Evolutionary conservation across 2,329 filamentous ascomycete genomes (phyloP), one percentile per base, ranked within the genome.

Genomic region (Penicillium paneum): DNA sequence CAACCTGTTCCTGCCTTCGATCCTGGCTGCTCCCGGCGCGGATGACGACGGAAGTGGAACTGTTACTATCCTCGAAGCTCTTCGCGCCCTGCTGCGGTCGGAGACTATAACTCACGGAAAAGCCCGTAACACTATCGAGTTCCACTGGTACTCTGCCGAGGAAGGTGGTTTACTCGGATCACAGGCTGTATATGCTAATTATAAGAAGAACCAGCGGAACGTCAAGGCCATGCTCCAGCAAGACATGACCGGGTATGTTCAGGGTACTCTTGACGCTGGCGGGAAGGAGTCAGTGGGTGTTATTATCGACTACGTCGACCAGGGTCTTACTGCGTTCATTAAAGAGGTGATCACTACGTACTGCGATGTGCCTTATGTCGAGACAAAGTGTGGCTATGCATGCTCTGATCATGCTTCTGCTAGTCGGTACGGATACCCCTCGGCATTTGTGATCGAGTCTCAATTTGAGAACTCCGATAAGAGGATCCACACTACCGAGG

Each of bases 221-320:
- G 82, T 97, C 72, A 95, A 93, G 77, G 93, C 93, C 32, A 97
- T 97, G 94, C 83, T 97, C 51, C 93, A 97, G 78, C 93, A 97
- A 75, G 93, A 97, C 74, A 97, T 97, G 93, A 96, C 91, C 1
- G 93, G 93, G 17, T 97, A 88, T 71, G 83, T 91, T 5, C 85
- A 92, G 71, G 87, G 86, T 66, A 96, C 91, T 0, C 76, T 94
- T 19, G 89, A 94, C 61, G 87, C 90, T 3, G 91, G 91, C 55
- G 81, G 90, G 73, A 82, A 85, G 5, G 93, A 97, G 79, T 88
- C 86, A 42, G 89, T 97, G 3, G 93, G 93, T 40, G 90, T 97
- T 48, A 96, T 97, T 67, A 91, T 89, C 5, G 93, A 97, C 74
- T 97, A 82, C 65, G 93, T 97, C 41, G 89, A 97, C 70, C 78